phyloP scores from a whole-genome alignment of 1,284 basidiomycete genomes.

The Albatrellus sp. region DNA sequence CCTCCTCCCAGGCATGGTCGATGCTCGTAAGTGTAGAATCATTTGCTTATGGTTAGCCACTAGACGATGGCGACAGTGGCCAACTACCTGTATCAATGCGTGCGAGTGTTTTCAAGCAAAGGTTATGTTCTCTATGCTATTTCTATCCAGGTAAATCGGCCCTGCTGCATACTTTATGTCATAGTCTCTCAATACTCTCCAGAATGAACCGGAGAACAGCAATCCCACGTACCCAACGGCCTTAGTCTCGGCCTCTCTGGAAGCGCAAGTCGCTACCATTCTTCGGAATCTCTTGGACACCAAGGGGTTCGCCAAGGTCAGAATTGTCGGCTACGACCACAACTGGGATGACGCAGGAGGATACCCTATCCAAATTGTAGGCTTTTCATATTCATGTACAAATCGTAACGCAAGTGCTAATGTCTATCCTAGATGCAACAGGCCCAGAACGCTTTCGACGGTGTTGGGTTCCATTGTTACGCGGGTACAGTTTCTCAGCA shows the following conservation, averaged over 20 bases:
- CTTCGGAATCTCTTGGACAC: conserved; percentile 32
- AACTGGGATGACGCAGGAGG: conserved; percentile 37
- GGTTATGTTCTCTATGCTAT: conserved; percentile 33
- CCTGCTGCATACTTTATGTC: not conserved
- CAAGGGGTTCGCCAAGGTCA: conserved; percentile 27
- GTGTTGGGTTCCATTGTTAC: conserved; percentile 42
- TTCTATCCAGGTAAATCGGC: conserved; percentile 28
- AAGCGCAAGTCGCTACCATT: conserved; percentile 28
- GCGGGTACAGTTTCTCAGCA: conserved; percentile 27
- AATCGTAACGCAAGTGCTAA: no score
- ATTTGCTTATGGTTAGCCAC: not conserved
- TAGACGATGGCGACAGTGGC: no score
- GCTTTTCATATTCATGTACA: conserved; percentile 6
- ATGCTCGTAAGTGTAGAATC: conserved; percentile 20
- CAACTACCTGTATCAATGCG: conserved; percentile 27
- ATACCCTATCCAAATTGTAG: conserved; percentile 35
- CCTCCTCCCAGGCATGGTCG: conserved; percentile 12
- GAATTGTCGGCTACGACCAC: conserved; percentile 37
- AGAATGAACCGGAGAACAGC: conserved; percentile 40
- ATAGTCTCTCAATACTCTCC: no score
- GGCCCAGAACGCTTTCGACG: conserved; percentile 30
- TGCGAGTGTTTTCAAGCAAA: conserved; percentile 31
- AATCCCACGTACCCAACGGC: conserved; percentile 33
- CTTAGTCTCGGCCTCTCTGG: conserved; percentile 23
- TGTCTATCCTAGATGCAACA: conserved; percentile 40